Base-by-base conservation (phyloP, 495 filamentous ascomycete genomes). In the Staphylotrichum tortipilum region DNA sequence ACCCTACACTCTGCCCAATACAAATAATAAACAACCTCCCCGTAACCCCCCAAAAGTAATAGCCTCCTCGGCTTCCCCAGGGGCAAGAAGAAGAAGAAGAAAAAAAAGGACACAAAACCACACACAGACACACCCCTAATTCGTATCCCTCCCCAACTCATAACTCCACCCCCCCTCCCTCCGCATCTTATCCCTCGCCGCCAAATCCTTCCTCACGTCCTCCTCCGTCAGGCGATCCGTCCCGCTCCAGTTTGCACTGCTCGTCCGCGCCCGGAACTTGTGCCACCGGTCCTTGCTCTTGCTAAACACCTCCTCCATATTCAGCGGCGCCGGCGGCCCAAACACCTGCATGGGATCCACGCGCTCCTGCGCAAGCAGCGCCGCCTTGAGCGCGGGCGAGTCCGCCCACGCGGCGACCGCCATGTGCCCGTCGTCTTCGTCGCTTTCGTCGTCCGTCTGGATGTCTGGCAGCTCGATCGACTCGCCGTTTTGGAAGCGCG, bases 281-380 rank as follows among this genome's bases (percentile, higher is more conserved):
- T 86, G 83, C 66, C 84, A 79, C 53, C 85, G 76, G 45, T 86
- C 85, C 62, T 86, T 86, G 62, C 82, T 86, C 51, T 80, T 77
- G 60, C 78, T 84, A 71, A 99, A 99, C 37, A 95, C 88, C 57
- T 96, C 89, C 60, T 99, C 92, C 78, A 99, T 86, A 52, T 86
- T 82, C 60, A 96, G 77, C 29, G 85, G 85, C 11, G 77, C 83
- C 39, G 92, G 85, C 2, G 87, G 84, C 1, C 92, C 92, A 60
- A 99, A 99, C 29, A 99, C 82, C 15, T 81, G 75, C 61, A 91
- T 85, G 2, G 88, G 86, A 62, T 97, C 88, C 49, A 86, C 74
- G 15, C 79, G 73, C 62, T 99, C 89, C 62, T 99, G 92, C 31
- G 75, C 63, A 33, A 77, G 68, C 7, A 97, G 73, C 36, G 84